Conservation (phyloP, 2,329 filamentous ascomycete genomes). For the Aureobasidium sp. region DNA sequence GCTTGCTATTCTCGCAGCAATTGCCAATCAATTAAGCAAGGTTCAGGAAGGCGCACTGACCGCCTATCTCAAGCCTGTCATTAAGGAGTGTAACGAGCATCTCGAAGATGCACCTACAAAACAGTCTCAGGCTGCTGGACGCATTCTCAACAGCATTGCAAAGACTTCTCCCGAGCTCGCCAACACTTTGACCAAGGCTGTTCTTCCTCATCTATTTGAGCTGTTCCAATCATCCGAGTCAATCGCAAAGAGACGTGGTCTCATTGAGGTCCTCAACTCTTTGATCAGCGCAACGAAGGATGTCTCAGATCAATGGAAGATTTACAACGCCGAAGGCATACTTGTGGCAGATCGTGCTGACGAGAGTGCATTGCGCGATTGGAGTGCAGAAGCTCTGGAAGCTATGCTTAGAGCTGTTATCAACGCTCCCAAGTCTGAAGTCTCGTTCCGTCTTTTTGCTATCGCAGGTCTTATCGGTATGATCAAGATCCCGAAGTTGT, state of each 20-base stretch:
- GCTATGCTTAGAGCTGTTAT: constrained; percentile 38
- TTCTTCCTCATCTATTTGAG: constrained; percentile 52
- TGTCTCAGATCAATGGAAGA: constrained; percentile 51
- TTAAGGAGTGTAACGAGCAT: constrained; percentile 62
- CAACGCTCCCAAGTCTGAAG: constrained; percentile 40
- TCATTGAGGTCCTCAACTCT: constrained; percentile 54
- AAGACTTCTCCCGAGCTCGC: constrained; percentile 50
- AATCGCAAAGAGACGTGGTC: constrained; percentile 55
- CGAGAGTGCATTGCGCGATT: constrained; percentile 34
- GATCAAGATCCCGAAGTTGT: constrained; percentile 34
- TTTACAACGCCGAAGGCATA: constrained; percentile 20
- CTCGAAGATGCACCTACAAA: constrained; percentile 62
- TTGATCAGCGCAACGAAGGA: constrained; percentile 52
- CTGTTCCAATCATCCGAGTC: constrained; percentile 56
- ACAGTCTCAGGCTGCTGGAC: constrained; percentile 57
- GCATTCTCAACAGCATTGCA: constrained; percentile 52
- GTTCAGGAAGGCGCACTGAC: constrained; percentile 42
- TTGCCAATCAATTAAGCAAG: constrained; percentile 50
- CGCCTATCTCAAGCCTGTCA: constrained; percentile 53
- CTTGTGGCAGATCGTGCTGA: constrained; percentile 20
- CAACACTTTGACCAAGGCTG: constrained; percentile 48
- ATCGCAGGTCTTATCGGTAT: constrained; percentile 39
- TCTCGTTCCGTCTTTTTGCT: constrained; percentile 43
- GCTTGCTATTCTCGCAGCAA: constrained; percentile 47
- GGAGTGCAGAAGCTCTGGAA: constrained; percentile 36